These are phyloP conservation scores for Flaveria trinervia DNA, from an alignment of 129 eudicot genomes.

Conservation along the genomic window DNA sequence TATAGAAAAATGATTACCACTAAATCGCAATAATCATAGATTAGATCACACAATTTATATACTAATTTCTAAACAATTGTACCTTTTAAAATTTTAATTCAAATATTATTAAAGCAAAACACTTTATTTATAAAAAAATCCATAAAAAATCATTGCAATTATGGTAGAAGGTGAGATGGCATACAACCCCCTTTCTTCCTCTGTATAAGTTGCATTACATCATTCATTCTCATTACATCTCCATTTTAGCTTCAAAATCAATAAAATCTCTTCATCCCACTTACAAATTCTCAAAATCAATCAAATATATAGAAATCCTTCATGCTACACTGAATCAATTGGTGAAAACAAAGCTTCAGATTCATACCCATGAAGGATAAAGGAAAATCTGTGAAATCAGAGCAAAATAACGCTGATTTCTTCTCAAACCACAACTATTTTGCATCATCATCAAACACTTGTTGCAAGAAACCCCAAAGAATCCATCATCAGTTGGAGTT, in stretches of 20 bases:
- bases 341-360: conserved; percentile 13
- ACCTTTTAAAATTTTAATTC: neutral
- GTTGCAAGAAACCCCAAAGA: conserved; percentile 72
- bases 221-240: neutral
- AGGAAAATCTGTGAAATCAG: conserved; percentile 55
- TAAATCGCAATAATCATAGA: neutral
- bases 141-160: conserved; percentile 19
- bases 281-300: neutral
- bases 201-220: neutral
- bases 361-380: conserved; percentile 56
- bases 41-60: neutral
- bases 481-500: conserved; percentile 59
- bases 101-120: conserved; percentile 15
- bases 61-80: neutral
- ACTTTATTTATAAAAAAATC: neutral
- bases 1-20: neutral
- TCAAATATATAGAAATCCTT: neutral
- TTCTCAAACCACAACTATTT: conserved; percentile 40
- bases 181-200: conserved; percentile 8
- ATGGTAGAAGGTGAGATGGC: neutral
- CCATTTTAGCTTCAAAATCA: neutral
- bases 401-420: conserved; percentile 7
- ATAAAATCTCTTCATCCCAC: neutral
- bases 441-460: conserved; percentile 49
- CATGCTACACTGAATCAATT: neutral